These are phyloP conservation scores for Sistotremastrum suecicum DNA, from an alignment of 768 basidiomycete species.

Conservation along the genomic window DNA sequence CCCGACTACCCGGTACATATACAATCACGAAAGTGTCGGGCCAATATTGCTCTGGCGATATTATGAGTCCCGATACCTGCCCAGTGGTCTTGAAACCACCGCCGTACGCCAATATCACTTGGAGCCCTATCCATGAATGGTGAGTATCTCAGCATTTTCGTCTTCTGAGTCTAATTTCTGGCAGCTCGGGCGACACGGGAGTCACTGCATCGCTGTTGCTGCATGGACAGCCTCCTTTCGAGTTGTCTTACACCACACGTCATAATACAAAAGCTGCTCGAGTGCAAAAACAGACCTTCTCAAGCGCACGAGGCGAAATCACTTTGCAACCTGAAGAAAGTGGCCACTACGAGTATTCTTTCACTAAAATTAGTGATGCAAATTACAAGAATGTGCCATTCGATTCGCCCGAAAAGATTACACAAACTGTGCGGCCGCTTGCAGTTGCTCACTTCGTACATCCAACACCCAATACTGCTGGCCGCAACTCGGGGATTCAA, in stretches of 20 bases:
- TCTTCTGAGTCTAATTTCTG: conserved; percentile 2
- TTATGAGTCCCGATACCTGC: conserved; percentile 73
- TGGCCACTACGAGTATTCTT: conserved; percentile 78
- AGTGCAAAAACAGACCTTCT: conserved; percentile 45
- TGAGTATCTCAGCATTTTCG: conserved; percentile 17
- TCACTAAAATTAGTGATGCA: conserved; percentile 64
- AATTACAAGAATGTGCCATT: conserved; percentile 71
- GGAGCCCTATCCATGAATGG: conserved; percentile 89
- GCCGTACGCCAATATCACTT: conserved; percentile 76
- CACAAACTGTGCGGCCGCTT: conserved; percentile 81
- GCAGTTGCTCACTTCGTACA: conserved; percentile 65
- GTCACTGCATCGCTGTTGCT: conserved; percentile 78
- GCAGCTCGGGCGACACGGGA: conserved; percentile 81
- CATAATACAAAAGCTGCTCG: conserved; percentile 51
- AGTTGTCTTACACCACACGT: conserved; percentile 63
- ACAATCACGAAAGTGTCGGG: conserved; percentile 57
- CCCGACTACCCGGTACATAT: conserved; percentile 63
- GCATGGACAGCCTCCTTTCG: conserved; percentile 82
- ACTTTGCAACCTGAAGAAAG: conserved; percentile 78
- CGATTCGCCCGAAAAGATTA: conserved; percentile 53
- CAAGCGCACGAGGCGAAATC: conserved; percentile 64
- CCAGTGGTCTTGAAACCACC: conserved; percentile 59
- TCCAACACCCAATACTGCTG: conserved; percentile 18
- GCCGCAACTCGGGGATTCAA: conserved; percentile 31
- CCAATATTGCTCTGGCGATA: conserved; percentile 66